phyloP scores from a whole-genome alignment of 139 green algal species.

The Eudorina sp. region DNA sequence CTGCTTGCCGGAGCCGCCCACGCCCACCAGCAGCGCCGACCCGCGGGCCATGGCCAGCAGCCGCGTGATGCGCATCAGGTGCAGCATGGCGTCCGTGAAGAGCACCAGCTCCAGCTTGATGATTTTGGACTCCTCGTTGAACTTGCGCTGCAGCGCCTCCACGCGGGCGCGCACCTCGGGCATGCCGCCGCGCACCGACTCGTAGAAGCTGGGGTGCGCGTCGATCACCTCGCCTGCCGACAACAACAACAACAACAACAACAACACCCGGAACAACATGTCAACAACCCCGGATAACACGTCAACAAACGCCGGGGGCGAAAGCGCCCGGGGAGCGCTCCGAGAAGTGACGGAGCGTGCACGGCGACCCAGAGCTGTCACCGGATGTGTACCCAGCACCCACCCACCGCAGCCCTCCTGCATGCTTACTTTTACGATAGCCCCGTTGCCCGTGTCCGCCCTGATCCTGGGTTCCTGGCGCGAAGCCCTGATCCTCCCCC shows the following conservation, averaged over 20 bases:
- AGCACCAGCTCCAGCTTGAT: conserved; percentile 93
- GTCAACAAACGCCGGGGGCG: too few relatives aligned
- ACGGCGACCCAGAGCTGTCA: too few relatives aligned
- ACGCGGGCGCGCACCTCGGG: conserved; percentile 75
- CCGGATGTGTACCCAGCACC: too few relatives aligned
- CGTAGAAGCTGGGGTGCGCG: conserved; percentile 89
- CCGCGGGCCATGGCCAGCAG: conserved; percentile 91
- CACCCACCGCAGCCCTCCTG: too few relatives aligned
- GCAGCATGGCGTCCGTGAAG: conserved; percentile 93
- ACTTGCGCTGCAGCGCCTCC: conserved; percentile 81
- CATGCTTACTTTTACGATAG: not conserved
- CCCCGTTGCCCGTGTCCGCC: not conserved
- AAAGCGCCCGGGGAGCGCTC: too few relatives aligned
- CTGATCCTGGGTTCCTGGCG: too few relatives aligned
- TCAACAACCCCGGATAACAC: too few relatives aligned
- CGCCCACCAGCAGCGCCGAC: conserved; percentile 92
- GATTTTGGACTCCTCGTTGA: conserved; percentile 88
- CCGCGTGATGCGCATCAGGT: conserved; percentile 91
- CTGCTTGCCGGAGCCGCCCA: conserved; percentile 96
- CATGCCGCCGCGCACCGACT: conserved; percentile 82
- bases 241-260: not conserved
- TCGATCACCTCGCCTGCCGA: conserved; percentile 53
- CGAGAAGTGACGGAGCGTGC: too few relatives aligned
- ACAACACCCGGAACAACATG: not conserved
- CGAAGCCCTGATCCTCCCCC: too few relatives aligned